Percentiles rank a stretch among this genome's conserved stretches.
These are phyloP conservation scores for Fusarium sp. DNA, from an alignment of 2,329 filamentous ascomycete species.

Conservation along the genomic window DNA sequence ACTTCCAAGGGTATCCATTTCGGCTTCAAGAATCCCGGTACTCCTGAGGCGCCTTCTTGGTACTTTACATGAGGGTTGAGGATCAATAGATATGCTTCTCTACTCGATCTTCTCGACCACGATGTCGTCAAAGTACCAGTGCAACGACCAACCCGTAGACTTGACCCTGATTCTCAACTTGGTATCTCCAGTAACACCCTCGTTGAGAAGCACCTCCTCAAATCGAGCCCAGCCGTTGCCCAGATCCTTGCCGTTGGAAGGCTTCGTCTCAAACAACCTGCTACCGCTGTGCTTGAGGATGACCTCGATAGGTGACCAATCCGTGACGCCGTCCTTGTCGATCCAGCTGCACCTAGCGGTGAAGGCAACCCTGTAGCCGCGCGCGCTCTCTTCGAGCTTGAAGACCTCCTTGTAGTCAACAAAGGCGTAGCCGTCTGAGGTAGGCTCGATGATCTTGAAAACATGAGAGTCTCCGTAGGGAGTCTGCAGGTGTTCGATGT, in stretches of 20 bases:
- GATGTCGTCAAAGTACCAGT: conserved; percentile 3
- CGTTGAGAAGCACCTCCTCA: neutral
- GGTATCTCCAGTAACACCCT: neutral
- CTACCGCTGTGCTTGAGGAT: neutral
- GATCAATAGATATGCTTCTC: neutral
- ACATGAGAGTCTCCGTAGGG: neutral
- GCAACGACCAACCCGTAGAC: neutral
- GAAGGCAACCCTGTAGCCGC: neutral
- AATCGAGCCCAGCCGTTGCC: neutral
- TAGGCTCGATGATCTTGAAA: neutral
- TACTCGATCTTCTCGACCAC: neutral
- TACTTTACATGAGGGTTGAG: neutral
- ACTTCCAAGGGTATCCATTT: neutral
- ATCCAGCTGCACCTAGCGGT: neutral
- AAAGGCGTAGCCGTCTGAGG: neutral
- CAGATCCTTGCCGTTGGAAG: neutral
- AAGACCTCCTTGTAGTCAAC: neutral
- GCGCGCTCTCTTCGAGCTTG: neutral
- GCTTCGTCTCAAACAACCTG: neutral
- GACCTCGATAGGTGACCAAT: neutral
- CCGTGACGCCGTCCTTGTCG: neutral
- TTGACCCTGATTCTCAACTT: neutral
- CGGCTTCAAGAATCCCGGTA: neutral
- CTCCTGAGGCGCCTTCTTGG: neutral
- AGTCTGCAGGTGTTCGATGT: neutral